Conservation (phyloP, 805 yeast genomes). For the Cyberlindnera maritima region DNA sequence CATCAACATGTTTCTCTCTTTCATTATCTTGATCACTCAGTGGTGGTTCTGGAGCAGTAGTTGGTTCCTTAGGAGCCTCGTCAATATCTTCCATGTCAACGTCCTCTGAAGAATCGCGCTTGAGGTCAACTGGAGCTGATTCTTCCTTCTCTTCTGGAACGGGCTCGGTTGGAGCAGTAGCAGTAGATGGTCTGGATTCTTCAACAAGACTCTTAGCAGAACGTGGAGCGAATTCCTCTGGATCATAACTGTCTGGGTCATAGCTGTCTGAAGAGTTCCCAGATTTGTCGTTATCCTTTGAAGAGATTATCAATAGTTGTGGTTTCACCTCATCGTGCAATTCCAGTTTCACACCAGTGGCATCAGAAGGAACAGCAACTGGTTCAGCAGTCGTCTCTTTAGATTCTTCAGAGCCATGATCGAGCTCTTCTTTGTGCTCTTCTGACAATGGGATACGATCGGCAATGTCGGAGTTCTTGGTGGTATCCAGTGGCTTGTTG, state of each 20-base stretch:
- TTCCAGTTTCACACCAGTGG: not conserved
- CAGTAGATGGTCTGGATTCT: not conserved
- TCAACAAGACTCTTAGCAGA: not conserved
- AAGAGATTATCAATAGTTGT: slow-evolving; percentile 1
- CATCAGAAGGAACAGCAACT: not conserved
- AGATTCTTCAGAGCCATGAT: slow-evolving; percentile 9
- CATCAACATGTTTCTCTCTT: not conserved
- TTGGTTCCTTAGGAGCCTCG: slow-evolving; percentile 1
- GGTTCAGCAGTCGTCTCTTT: slow-evolving; percentile 14
- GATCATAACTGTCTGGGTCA: slow-evolving; percentile 16
- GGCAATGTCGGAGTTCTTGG: slow-evolving; percentile 10
- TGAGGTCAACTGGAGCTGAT: not conserved
- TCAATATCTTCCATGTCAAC: slow-evolving; percentile 8
- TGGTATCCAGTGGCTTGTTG: not conserved
- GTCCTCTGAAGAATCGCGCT: slow-evolving; percentile 3
- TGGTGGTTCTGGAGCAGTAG: not conserved
- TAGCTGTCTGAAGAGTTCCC: slow-evolving; percentile 18
- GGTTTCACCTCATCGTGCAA: not conserved
- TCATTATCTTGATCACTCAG: not conserved
- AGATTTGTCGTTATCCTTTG: not conserved
- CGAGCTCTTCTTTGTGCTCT: slow-evolving; percentile 23
- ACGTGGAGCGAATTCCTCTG: slow-evolving; percentile 2
- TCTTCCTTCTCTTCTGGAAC: not conserved
- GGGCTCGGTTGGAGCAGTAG: not conserved
- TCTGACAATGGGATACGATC: slow-evolving; percentile 18